A percentile compares a stretch with the other conserved stretches of the same genome.
These are phyloP conservation scores for Hura crepitans DNA, from an alignment of 441 rosid genomes.

Conservation along the genomic window DNA sequence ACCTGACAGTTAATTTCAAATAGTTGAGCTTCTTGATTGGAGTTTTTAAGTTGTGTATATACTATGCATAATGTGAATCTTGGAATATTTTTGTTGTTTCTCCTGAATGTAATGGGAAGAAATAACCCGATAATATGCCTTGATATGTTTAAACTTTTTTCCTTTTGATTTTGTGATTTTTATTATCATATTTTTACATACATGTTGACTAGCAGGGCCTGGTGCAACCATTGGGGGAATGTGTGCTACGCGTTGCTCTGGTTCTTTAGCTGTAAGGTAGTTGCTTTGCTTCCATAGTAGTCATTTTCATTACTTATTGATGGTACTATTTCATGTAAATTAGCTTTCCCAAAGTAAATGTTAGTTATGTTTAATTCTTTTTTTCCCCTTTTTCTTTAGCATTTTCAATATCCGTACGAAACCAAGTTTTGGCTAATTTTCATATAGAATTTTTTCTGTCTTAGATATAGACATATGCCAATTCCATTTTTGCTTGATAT, in stretches of 20 bases:
- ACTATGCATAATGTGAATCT: background rate
- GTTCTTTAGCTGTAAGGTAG: slow-evolving; percentile 91
- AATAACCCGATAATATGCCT: background rate
- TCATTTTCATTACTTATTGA: slow-evolving; percentile 11
- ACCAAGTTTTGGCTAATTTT: background rate
- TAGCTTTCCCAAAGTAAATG: slow-evolving; percentile 4
- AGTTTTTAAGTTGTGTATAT: background rate
- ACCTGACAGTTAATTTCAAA: background rate
- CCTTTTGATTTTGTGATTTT: slow-evolving; percentile 1
- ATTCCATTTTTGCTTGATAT: slow-evolving; percentile 1
- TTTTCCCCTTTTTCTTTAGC: background rate
- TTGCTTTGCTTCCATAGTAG: slow-evolving; percentile 26
- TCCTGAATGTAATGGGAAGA: background rate
- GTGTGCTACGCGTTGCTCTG: slow-evolving; percentile 99
- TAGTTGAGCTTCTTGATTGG: background rate
- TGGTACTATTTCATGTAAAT: background rate
- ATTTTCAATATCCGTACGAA: background rate
- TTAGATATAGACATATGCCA: background rate
- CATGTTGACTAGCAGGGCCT: slow-evolving; percentile 54
- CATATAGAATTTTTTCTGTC: background rate
- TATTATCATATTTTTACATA: slow-evolving; percentile 17
- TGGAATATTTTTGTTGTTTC: background rate
- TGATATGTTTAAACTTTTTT: slow-evolving; percentile 1
- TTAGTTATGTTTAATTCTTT: background rate
- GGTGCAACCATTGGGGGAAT: slow-evolving; percentile 92